phyloP scores from a whole-genome alignment of 352 stramenopile species.

The Phytophthora podocarpi region DNA sequence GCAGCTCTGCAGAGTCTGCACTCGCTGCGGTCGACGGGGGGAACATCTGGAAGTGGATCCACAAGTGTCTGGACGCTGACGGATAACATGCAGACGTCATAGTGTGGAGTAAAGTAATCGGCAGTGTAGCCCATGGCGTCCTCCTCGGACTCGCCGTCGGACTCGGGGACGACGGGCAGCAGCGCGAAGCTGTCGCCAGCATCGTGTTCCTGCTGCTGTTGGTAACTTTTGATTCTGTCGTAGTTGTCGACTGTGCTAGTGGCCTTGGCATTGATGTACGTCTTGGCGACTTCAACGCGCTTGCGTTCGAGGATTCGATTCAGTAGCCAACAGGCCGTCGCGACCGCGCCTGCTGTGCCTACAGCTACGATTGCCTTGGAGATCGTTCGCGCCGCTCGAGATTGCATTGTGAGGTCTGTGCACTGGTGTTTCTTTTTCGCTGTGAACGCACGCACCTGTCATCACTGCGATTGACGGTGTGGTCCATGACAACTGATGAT shows the following conservation, averaged over 20 bases:
- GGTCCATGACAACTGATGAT: constrained; percentile 5
- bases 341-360: constrained; percentile 29
- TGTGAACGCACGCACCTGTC: constrained; percentile 14
- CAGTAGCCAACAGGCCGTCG: constrained; percentile 26
- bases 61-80: constrained; percentile 30
- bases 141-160: constrained; percentile 20
- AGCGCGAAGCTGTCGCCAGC: constrained; percentile 13
- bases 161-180: constrained; percentile 30
- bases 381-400: constrained; percentile 20
- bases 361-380: constrained; percentile 21
- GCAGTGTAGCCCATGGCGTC: constrained; percentile 30
- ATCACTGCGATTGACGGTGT: not conserved
- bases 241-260: not conserved
- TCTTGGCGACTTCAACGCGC: not conserved
- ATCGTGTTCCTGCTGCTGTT: not conserved
- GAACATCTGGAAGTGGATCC: constrained; percentile 24
- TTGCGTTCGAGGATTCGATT: constrained; percentile 20
- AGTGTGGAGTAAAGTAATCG: constrained; percentile 24
- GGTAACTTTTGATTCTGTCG: not conserved
- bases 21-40: not conserved
- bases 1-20: constrained; percentile 30
- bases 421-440: constrained; percentile 13
- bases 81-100: constrained; percentile 37
- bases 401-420: constrained; percentile 28
- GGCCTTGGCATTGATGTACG: not conserved